A percentile compares a stretch with the other conserved stretches of the same genome.
Evolutionary conservation across 352 stramenopile genomes (phyloP).

Genomic region (Phytophthora fragariaefolia): DNA sequence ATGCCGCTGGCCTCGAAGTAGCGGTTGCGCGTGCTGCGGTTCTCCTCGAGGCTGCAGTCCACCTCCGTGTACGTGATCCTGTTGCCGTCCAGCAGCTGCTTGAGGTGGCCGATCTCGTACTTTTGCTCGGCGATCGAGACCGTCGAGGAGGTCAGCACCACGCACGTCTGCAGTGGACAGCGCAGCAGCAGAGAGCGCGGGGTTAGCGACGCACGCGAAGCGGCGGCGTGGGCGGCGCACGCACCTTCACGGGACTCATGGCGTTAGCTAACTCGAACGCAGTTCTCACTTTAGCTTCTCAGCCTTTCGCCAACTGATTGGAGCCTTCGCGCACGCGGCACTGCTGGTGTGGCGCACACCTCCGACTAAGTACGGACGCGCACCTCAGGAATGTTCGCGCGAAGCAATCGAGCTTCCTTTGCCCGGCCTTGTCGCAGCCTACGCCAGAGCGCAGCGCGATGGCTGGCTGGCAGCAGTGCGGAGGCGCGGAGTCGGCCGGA

Average conservation of each 20-base stretch:
- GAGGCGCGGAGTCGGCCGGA: neutral
- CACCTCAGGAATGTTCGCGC: constrained; percentile 27
- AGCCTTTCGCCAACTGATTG: constrained; percentile 35
- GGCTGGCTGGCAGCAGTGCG: constrained; percentile 20
- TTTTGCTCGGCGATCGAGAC: constrained; percentile 82
- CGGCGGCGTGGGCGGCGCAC: neutral
- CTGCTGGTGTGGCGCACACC: constrained; percentile 14
- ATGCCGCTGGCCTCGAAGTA: constrained; percentile 85
- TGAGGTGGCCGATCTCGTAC: constrained; percentile 71
- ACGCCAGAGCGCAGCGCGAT: constrained; percentile 6
- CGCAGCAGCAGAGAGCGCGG: neutral
- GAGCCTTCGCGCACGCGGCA: constrained; percentile 21
- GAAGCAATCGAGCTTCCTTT: neutral
- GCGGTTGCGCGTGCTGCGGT: constrained; percentile 70
- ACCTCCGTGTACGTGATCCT: constrained; percentile 76
- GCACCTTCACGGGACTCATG: constrained; percentile 46
- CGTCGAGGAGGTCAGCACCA: constrained; percentile 81
- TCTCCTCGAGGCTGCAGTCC: constrained; percentile 84
- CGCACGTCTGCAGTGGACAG: constrained; percentile 41
- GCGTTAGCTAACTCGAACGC: constrained; percentile 19
- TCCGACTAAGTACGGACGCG: constrained; percentile 30
- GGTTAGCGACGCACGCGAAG: neutral
- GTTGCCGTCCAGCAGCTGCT: constrained; percentile 78
- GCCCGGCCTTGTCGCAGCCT: constrained; percentile 28
- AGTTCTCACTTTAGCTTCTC: constrained; percentile 6